A percentile compares a stretch with the other conserved stretches of the same genome.
Evolutionary conservation across 2,329 filamentous ascomycete genomes (phyloP).

Genomic region (Bimuria novae-zelandiae): DNA sequence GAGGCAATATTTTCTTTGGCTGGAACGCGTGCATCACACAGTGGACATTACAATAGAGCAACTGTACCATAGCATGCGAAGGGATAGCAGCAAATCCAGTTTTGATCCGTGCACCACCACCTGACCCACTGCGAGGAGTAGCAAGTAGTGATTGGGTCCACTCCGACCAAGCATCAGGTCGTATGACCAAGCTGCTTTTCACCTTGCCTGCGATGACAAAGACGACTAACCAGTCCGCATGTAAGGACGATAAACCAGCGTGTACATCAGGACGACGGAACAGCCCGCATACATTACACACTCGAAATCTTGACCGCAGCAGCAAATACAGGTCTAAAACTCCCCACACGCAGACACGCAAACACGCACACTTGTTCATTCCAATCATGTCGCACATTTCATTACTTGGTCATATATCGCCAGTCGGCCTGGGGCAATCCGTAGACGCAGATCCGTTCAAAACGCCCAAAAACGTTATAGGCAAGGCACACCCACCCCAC

Average conservation of each 20-base stretch:
- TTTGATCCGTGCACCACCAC: conserved; percentile 20
- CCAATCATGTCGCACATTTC: not conserved
- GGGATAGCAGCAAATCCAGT: conserved; percentile 33
- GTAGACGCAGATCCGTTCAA: no score
- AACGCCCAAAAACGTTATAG: not conserved
- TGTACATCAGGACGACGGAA: no score
- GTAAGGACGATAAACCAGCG: no score
- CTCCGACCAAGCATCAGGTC: not conserved
- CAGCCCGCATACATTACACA: no score
- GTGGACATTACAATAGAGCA: conserved; percentile 27
- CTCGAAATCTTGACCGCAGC: no score
- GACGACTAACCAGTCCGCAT: no score
- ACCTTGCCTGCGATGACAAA: no score
- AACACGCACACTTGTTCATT: not conserved
- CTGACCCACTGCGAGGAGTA: not conserved
- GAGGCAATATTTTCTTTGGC: conserved; percentile 24
- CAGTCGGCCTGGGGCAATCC: no score
- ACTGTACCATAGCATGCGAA: conserved; percentile 28
- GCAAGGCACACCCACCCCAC: not conserved
- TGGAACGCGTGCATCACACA: conserved; percentile 26
- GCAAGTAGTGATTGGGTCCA: not conserved
- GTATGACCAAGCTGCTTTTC: not conserved
- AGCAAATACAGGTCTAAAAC: no score
- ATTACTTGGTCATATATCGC: conserved; percentile 5
- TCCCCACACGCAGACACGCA: no score